These are phyloP conservation scores for Cardiospermum halicacabum DNA, from an alignment of 345 rosid species.

Conservation along the genomic window DNA sequence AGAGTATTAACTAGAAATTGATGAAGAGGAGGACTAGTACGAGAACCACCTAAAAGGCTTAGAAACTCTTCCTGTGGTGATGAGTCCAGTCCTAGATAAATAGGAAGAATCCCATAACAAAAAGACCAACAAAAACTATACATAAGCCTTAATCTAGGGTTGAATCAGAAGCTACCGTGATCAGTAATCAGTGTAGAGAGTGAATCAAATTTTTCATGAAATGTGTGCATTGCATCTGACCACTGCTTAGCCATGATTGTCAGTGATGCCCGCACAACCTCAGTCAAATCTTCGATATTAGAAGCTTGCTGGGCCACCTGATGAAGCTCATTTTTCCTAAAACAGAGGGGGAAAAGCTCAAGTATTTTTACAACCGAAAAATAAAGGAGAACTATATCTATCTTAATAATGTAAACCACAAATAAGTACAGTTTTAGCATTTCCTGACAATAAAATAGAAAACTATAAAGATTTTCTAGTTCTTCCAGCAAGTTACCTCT, in stretches of 20 bases:
- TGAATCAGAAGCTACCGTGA: slow-evolving; percentile 52
- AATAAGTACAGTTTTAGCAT: slow-evolving; percentile 5
- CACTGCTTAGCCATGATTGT: slow-evolving; percentile 84
- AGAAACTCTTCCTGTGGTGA: slow-evolving; percentile 93
- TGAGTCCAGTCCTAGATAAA: slow-evolving; percentile 66
- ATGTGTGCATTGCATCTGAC: slow-evolving; percentile 75
- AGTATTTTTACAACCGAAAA: background rate
- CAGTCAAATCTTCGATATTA: slow-evolving; percentile 75
- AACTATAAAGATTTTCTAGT: too few species aligned
- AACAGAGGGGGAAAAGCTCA: slow-evolving; percentile 7
- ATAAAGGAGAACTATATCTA: background rate
- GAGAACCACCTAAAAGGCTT: slow-evolving; percentile 85
- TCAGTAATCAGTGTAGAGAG: slow-evolving; percentile 59
- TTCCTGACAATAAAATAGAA: background rate
- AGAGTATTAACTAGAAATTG: slow-evolving; percentile 86
- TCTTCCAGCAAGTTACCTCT: slow-evolving; percentile 47
- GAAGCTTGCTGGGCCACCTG: slow-evolving; percentile 96
- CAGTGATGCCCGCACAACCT: slow-evolving; percentile 65
- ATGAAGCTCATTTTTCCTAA: slow-evolving; percentile 86
- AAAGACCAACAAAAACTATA: slow-evolving; percentile 14
- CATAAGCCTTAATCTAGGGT: slow-evolving; percentile 12
- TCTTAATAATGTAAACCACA: background rate
- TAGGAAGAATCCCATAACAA: slow-evolving; percentile 10
- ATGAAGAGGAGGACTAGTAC: slow-evolving; percentile 85
- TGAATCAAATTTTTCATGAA: slow-evolving; percentile 75